Percentiles rank a stretch among this genome's conserved stretches.
These are phyloP conservation scores for Leucosporidium creatinivorum DNA, from an alignment of 768 basidiomycete species.

Conservation along the genomic window DNA sequence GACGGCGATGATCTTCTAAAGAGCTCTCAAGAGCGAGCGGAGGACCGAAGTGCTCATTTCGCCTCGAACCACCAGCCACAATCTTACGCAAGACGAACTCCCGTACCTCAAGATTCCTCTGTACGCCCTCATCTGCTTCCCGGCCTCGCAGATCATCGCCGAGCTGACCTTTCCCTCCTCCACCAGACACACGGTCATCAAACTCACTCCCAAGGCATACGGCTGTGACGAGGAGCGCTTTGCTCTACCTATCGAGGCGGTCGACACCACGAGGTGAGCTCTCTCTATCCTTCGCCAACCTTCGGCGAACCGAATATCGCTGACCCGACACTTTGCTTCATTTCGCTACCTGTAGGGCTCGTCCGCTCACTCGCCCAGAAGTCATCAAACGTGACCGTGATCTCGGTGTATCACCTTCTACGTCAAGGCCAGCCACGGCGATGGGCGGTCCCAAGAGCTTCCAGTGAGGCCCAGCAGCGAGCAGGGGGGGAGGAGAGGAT, in stretches of 20 bases:
- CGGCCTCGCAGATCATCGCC: background rate
- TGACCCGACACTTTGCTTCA: background rate
- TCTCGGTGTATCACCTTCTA: slow-evolving; percentile 1
- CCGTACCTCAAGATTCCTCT: slow-evolving; percentile 93
- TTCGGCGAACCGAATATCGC: no score
- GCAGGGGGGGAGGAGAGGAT: no score
- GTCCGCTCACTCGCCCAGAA: background rate
- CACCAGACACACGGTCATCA: slow-evolving; percentile 84
- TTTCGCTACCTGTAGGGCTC: background rate
- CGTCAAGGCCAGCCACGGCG: background rate
- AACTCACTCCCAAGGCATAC: slow-evolving; percentile 94
- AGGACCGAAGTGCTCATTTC: background rate
- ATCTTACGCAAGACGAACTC: slow-evolving; percentile 81
- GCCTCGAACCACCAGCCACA: slow-evolving; percentile 45
- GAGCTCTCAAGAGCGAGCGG: background rate
- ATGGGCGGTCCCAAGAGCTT: background rate
- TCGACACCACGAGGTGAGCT: slow-evolving; percentile 72
- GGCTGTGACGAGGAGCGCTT: slow-evolving; percentile 92
- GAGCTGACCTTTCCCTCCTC: slow-evolving; percentile 28
- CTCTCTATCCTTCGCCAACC: background rate
- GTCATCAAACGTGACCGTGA: background rate
- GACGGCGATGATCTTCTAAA: no score
- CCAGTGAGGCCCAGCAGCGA: no score
- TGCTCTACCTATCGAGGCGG: slow-evolving; percentile 79
- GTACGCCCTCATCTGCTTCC: background rate